Evolutionary conservation across 208 protist species (phyloP), one percentile per base, ranked within the genome.

Genomic region (Zelonia costaricensis): DNA sequence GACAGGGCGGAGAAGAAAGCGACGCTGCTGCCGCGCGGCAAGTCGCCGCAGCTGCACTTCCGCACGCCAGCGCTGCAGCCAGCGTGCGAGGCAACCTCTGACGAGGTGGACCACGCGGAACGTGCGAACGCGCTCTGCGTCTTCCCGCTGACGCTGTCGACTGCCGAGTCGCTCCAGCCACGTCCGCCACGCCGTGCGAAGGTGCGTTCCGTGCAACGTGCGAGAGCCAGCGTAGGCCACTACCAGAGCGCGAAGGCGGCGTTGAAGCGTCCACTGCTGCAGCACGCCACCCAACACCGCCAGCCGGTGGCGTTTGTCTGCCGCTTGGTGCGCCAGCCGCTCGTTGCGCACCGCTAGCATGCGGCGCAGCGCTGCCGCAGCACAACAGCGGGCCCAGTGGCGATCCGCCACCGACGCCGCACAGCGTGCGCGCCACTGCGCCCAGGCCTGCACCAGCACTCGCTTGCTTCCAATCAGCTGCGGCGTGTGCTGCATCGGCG

Each of bases 401-500:
- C 38, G 42, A 16, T 65, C 58, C 31, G 66, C 66, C 13, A 23
- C 43, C 4, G 28, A 25, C 18, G 46, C 58, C n/a, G 39, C 20
- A n/a, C 15, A 27, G 3, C 52, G 39, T 0, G 65, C 43, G 8
- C 35, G 61, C 66, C 66, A 73, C 38, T 30, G 42, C 20, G 49
- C 47, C 58, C 66, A 73, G 7, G 44, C 51, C 7, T 48, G 42
- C 38, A 38, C 28, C 44, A 54, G 56, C 22, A 43, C 33, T 13
- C 52, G 40, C 13, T 27, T 39, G n/a, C 31, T 58, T 10, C 57
- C 52, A 6, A 61, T 10, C 1, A 58, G 53, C 4, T 12, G 23
- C 35, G n/a, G n/a, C n/a, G n/a, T n/a, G n/a, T 73, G 66, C 45
- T 25, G 42, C 3, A 47, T 40, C 23, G 42, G n/a, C n/a, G n/a